These are phyloP conservation scores for Lablab purpureus DNA, from an alignment of 306 rosid genomes.

Conservation along the genomic window DNA sequence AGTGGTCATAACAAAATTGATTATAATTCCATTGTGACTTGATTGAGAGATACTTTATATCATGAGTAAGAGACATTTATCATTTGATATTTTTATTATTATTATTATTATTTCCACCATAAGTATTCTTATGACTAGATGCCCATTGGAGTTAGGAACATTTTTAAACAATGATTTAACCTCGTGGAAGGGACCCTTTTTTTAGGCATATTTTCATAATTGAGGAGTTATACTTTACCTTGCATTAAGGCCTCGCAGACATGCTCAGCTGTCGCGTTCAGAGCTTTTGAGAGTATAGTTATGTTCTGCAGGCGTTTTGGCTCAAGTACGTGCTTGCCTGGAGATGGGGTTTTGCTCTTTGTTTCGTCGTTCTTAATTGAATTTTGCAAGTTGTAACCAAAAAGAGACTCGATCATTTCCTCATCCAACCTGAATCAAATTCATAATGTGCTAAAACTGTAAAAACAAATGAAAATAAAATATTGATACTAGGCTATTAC, in stretches of 20 bases:
- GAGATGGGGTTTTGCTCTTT: conserved; percentile 91
- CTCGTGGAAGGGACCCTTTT: background rate
- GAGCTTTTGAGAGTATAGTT: conserved; percentile 90
- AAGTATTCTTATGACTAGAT: conserved; percentile 18
- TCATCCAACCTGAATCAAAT: conserved; percentile 80
- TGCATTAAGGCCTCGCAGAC: conserved; percentile 79
- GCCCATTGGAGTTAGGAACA: conserved; percentile 33
- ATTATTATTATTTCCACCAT: background rate
- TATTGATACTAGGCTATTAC: background rate
- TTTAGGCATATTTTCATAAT: conserved; percentile 4
- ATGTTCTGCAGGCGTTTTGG: conserved; percentile 97
- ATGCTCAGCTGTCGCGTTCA: conserved; percentile 78
- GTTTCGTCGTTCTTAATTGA: conserved; percentile 78
- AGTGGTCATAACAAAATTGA: background rate
- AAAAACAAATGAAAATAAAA: background rate
- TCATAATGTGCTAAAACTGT: conserved; percentile 25
- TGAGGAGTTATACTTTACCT: conserved; percentile 62
- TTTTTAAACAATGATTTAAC: conserved; percentile 29
- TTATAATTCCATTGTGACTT: background rate
- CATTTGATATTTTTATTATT: background rate
- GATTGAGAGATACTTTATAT: background rate
- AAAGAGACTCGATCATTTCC: conserved; percentile 98
- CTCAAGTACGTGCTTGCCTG: conserved; percentile 92
- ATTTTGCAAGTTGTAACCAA: conserved; percentile 86
- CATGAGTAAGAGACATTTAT: conserved; percentile 10